Percentiles rank a stretch among this genome's conserved stretches.
Conservation (phyloP, 148 eudicot species). For the Arbutus unedo region DNA sequence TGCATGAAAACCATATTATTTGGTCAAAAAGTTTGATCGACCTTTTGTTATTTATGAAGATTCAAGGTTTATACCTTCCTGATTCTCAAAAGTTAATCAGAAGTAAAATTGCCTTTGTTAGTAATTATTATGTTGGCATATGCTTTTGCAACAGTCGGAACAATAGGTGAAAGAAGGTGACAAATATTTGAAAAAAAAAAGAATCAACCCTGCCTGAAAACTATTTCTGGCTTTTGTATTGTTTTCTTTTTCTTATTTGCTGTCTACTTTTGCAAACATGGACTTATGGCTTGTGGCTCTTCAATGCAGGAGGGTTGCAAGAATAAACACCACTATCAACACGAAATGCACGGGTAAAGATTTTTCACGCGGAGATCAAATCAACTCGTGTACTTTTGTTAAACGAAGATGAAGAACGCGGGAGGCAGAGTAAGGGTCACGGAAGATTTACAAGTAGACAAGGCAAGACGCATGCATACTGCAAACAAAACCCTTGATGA, state of each 20-base stretch:
- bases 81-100: neutral
- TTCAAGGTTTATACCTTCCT: neutral
- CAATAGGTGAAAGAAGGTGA: neutral
- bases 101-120: neutral
- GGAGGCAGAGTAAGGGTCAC: neutral
- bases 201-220: neutral
- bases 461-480: neutral
- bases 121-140: neutral
- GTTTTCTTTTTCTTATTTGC: neutral
- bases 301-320: slow-evolving; percentile 17
- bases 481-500: neutral
- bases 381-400: neutral
- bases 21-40: neutral
- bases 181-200: neutral
- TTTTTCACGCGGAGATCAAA: neutral
- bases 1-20: neutral
- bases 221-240: neutral
- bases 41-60: neutral
- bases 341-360: slow-evolving; percentile 6
- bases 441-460: neutral
- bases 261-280: neutral
- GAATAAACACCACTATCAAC: neutral
- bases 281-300: neutral
- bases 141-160: neutral
- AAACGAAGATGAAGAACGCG: neutral